Evolutionary conservation across 352 stramenopile species (phyloP), one percentile per base, ranked within the genome.

Genomic region (Pythium monospermum): DNA sequence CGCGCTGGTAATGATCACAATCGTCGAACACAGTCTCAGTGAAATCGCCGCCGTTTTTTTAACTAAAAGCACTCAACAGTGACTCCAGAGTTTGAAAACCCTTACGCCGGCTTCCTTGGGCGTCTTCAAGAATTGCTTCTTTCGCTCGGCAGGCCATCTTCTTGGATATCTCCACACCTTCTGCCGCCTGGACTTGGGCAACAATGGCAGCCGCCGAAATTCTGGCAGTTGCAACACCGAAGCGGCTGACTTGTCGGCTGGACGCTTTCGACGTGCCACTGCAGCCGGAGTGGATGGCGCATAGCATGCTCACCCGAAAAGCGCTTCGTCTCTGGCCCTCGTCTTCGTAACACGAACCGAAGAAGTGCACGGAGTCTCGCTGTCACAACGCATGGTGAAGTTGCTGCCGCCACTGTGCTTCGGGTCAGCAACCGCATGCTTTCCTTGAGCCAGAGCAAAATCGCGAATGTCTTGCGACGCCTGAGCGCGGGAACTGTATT

Each of bases 1-100:
- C 51, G 10, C 46, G 40, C 22, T 51, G 10, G 21, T 61, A 66
- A 12, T 49, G 15, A 1, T 46, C 57, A 7, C 52, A 15, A 13
- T 23, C 31, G 25, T 65, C 41, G 10, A 56, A 59, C 4, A 49
- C 19, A 4, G 21, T n/a, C 16, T 25, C 27, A 22, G 28, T 38
- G 13, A 27, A 23, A 8, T 25, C 42, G 6, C 26, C 27, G 16
- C 3, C 6, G 28, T 49, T 49, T 18, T 38, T 38, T 16, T 6
- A 8, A 2, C 3, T 7, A 37, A 27, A 49, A n/a, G 16, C 5
- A 7, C 19, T n/a, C 7, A 49, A 25, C 2, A 38, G 22, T 11
- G 44, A 51, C 19, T 40, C 30, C 15, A 51, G 30, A 2, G 30
- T 15, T 4, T 25, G 6, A 19, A 51, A 51, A 16, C 44, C 30